Percentiles rank a stretch among this genome's conserved stretches.
These are phyloP conservation scores for Colletotrichum musicola DNA, from an alignment of 2,329 filamentous ascomycete species.

Conservation along the genomic window DNA sequence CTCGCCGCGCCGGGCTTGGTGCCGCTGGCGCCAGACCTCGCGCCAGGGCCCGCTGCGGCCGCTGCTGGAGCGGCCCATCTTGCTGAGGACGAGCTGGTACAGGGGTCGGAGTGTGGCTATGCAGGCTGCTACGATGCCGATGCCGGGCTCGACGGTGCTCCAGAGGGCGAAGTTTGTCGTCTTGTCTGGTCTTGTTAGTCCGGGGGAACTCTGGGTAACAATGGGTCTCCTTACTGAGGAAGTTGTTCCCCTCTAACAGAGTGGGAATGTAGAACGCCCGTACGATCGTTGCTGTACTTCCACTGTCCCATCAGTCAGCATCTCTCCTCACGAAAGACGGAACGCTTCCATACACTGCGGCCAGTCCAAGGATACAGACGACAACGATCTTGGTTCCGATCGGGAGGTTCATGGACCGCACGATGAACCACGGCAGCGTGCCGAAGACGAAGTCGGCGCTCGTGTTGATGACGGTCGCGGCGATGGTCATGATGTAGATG, in stretches of 20 bases:
- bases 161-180: slow-evolving; percentile 58
- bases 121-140: slow-evolving; percentile 54
- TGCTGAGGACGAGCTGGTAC: not conserved
- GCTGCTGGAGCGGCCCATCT: not conserved
- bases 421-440: slow-evolving; percentile 53
- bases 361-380: slow-evolving; percentile 46
- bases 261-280: slow-evolving; percentile 56
- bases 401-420: slow-evolving; percentile 56
- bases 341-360: slow-evolving; percentile 43
- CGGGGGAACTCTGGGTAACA: no score
- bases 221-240: slow-evolving; percentile 41
- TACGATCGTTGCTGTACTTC: slow-evolving; percentile 55
- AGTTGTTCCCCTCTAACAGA: slow-evolving; percentile 53
- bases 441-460: slow-evolving; percentile 54
- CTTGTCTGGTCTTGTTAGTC: slow-evolving; percentile 41
- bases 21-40: not conserved
- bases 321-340: not conserved
- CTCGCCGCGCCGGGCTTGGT: slow-evolving; percentile 9
- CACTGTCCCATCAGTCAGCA: not conserved
- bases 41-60: not conserved
- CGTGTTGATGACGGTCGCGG: slow-evolving; percentile 53
- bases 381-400: slow-evolving; percentile 53
- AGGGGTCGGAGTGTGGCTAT: slow-evolving; percentile 55
- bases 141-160: slow-evolving; percentile 58
- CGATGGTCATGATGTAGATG: slow-evolving; percentile 49